Evolutionary conservation across 2,329 filamentous ascomycete genomes (phyloP), one percentile per base, ranked within the genome.

Genomic region (Hypoxylon sp.): DNA sequence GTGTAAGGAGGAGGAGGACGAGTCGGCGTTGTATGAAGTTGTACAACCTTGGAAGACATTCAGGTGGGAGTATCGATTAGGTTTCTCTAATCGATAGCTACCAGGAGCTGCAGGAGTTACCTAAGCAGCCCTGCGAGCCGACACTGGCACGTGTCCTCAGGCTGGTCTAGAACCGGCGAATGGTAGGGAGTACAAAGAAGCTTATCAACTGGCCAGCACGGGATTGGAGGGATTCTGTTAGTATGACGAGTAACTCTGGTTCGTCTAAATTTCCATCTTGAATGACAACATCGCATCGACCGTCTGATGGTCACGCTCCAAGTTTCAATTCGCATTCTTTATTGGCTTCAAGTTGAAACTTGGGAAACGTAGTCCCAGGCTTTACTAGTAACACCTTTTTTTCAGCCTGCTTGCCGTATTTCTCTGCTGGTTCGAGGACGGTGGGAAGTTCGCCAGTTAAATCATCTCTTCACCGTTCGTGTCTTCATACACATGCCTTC

Each of bases 401-500:
- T 24, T 32, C 12, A 28, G 32, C 24, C 51, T 50, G 16, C n/a
- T 40, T 33, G 28, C 44, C 51, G 36, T 32, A 36, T 57, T 50
- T 49, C 48, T 52, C 40, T 67, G 57, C 57, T 61, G 59, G 51
- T 56, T 32, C 45, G 53, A 54, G 56, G 59, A 60, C 65, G 62
- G 57, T 30, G 51, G 44, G 30, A 60, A 46, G 36, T 26, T 55
- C 57, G 52, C 53, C 53, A 54, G 45, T 40, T 53, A 26, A n/a
- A 52, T 33, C 46, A 14, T 66, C 61, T 46, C 42, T 59, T 51
- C 54, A 24, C 55, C 56, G 51, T 44, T 63, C 44, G 40, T 61
- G 36, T 49, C 58, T 70, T 53, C 53, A 68, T 60, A 67, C 76
- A 75, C 73, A 79, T 79, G 78, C 74, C 64, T 76, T 72, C 72